Evolutionary conservation across 306 rosid species (phyloP).

Genomic region (Ziziphus jujuba): DNA sequence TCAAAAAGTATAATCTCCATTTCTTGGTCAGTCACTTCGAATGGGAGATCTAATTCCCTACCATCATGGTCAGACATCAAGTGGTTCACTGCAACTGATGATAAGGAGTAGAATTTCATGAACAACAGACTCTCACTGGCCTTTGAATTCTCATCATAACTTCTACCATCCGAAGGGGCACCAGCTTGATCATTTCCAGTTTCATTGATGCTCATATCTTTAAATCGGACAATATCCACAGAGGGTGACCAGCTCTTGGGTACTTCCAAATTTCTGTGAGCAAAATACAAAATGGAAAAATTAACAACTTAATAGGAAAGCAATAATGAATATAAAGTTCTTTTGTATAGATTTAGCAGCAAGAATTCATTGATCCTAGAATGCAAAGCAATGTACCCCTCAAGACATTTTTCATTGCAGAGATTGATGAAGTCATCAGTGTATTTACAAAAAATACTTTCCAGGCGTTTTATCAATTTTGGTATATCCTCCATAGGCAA

Average conservation of each 20-base stretch:
- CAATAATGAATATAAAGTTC: not conserved
- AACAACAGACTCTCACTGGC: conserved; percentile 75
- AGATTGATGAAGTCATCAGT: conserved; percentile 46
- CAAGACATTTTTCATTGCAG: conserved; percentile 53
- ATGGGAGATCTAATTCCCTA: conserved; percentile 66
- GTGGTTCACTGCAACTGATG: conserved; percentile 52
- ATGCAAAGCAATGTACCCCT: conserved; percentile 44
- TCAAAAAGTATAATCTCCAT: conserved; percentile 52
- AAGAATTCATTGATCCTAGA: not conserved
- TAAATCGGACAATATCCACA: conserved; percentile 37
- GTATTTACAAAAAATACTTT: conserved; percentile 51
- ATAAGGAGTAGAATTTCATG: conserved; percentile 74
- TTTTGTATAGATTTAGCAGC: not conserved
- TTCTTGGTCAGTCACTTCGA: conserved; percentile 73
- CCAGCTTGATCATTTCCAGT: conserved; percentile 26
- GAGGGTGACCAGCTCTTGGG: conserved; percentile 55
- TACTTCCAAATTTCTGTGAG: conserved; percentile 46
- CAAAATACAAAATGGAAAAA: conserved; percentile 5
- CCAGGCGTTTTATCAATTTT: conserved; percentile 57
- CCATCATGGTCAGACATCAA: conserved; percentile 53
- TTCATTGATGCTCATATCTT: conserved; percentile 29
- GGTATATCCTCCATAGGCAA: conserved; percentile 53
- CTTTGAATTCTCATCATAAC: conserved; percentile 70
- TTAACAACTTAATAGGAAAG: not conserved
- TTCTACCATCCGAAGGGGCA: conserved; percentile 44